These are phyloP conservation scores for Cetraspora pellucida DNA, from an alignment of 192 early-diverging fungal species.

Conservation along the genomic window DNA sequence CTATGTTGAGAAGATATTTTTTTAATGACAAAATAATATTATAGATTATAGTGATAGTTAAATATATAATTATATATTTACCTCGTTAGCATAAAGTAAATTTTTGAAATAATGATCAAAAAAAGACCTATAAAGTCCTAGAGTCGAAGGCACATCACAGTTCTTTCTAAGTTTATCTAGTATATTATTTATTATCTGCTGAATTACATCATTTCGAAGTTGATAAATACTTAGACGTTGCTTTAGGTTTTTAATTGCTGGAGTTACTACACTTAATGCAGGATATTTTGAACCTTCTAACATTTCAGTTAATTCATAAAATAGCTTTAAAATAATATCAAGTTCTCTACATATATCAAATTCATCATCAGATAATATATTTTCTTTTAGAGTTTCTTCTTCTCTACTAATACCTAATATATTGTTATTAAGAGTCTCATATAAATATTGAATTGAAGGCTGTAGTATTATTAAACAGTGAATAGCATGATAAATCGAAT, in stretches of 20 bases:
- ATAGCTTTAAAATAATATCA: slow-evolving; percentile 1
- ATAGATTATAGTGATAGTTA: too few species aligned
- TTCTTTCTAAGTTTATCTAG: not conserved
- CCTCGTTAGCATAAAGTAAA: not conserved
- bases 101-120: slow-evolving; percentile 5
- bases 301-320: not conserved
- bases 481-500: too few species aligned
- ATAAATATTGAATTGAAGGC: too few species aligned
- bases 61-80: too few species aligned
- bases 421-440: too few species aligned
- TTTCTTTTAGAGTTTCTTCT: not conserved
- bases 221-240: not conserved
- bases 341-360: slow-evolving; percentile 2
- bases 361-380: not conserved
- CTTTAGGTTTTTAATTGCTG: too few species aligned
- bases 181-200: not conserved
- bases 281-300: not conserved
- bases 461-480: too few species aligned
- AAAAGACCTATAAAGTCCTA: slow-evolving; percentile 14
- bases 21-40: too few species aligned
- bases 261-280: not conserved
- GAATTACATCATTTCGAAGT: not conserved
- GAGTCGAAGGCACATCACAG: not conserved
- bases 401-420: too few species aligned
- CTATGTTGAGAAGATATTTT: too few species aligned